A percentile compares a stretch with the other conserved stretches of the same genome.
Conservation (phyloP, 495 filamentous ascomycete genomes). For the Tirmania nivea region DNA sequence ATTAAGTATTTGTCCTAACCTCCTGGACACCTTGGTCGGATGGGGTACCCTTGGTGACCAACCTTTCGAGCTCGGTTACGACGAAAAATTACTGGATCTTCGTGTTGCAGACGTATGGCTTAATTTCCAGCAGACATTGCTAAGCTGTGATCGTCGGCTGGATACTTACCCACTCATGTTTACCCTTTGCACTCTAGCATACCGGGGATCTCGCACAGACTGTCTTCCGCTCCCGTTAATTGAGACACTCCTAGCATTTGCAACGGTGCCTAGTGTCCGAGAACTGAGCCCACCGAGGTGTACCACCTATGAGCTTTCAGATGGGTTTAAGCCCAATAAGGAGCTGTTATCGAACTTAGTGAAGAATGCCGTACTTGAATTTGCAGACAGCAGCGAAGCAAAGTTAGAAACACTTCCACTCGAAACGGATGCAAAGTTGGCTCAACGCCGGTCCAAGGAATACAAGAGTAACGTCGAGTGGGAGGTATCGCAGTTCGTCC, state of each 20-base stretch:
- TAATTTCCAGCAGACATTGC: neutral
- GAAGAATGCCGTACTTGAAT: neutral
- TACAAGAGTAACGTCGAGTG: neutral
- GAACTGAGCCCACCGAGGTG: neutral
- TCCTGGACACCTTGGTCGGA: neutral
- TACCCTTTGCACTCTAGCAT: too few species aligned
- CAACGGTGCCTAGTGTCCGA: neutral
- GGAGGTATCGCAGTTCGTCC: too few species aligned
- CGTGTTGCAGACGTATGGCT: neutral
- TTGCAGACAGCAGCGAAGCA: conserved; percentile 3
- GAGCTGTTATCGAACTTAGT: neutral
- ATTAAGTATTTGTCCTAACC: neutral
- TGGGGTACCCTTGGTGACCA: neutral
- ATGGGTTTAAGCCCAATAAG: conserved; percentile 3
- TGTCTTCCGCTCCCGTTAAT: neutral
- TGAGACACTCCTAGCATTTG: neutral
- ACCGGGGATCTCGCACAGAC: too few species aligned
- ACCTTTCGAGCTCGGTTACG: neutral
- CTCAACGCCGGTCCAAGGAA: neutral
- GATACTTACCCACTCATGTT: too few species aligned
- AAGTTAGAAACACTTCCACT: neutral
- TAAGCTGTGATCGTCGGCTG: too few species aligned
- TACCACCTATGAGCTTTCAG: neutral
- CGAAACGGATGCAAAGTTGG: neutral
- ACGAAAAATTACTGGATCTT: neutral